Conservation (phyloP, 352 stramenopile genomes). For the Phytophthora fragariae region DNA sequence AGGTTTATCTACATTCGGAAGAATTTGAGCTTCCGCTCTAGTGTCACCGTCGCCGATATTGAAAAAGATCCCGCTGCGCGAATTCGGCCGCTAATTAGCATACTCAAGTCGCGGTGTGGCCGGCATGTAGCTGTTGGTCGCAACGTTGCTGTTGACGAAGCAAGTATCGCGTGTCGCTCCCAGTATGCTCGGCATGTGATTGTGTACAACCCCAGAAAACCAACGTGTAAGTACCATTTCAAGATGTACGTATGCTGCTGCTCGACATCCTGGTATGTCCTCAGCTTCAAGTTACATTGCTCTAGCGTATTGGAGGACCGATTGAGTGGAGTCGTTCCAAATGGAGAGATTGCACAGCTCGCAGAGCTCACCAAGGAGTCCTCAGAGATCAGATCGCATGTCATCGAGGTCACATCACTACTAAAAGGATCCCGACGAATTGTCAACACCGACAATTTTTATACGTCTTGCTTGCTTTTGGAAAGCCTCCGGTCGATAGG, state of each 20-base stretch:
- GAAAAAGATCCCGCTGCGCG: too few species aligned
- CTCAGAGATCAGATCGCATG: constrained; percentile 20
- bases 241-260: constrained; percentile 10
- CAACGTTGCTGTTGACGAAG: too few species aligned
- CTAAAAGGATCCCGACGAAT: constrained; percentile 14
- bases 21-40: too few species aligned
- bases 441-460: constrained; percentile 28
- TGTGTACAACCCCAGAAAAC: neutral
- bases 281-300: constrained; percentile 9
- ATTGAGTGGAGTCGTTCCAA: neutral
- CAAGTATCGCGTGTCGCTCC: neutral
- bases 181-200: neutral
- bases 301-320: constrained; percentile 3
- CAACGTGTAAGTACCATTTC: constrained; percentile 11
- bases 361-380: neutral
- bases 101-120: too few species aligned
- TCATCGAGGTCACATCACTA: constrained; percentile 29
- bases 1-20: too few species aligned
- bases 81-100: too few species aligned
- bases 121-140: neutral
- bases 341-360: neutral
- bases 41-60: too few species aligned
- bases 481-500: constrained; percentile 26
- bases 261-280: neutral
- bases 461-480: constrained; percentile 37